Base-by-base conservation (phyloP, 164 flowering plant species). In the Protea cynaroides region DNA sequence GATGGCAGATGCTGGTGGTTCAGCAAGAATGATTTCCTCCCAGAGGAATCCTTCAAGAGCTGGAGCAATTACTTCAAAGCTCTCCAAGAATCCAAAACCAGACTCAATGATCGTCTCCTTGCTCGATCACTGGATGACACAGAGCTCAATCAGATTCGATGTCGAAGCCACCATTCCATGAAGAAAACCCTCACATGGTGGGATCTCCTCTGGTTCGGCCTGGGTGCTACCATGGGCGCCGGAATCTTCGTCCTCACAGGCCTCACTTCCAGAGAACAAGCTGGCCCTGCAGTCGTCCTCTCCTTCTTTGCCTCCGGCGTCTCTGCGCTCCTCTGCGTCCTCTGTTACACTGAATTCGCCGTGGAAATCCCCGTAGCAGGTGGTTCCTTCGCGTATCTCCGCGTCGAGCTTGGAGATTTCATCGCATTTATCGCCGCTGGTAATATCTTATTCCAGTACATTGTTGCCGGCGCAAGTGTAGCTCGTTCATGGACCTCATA, bases 371-470 rank as follows among this genome's bases (percentile, higher is more conserved):
- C 85, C 2, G 83, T 77, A 44, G 85, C 82, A 81, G 92, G 92
- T 29, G 87, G 94, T 4, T 86, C 95, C 44, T 88, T 86, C 56
- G 89, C 95, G 4, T 88, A 88, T 56, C 68, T 88, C 19, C 75
- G 95, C 29, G 88, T 88, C 56, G 95, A 88, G 78, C 75, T 86
- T 0, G 95, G 95, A 1, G 95, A 88, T 59, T 88, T 88, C 68
- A 44, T 88, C 62, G 95, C 95, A n/a, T 88, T 79, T 67, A 76
- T 87, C 4, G 88, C 90, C 0, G 93, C 93, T 13, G 93, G 90
- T 18, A 87, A 87, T 79, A 87, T 87, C 60, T 71, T 87, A 2
- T 74, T 87, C 4, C 88, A 87, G 74, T 83, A 79, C 36, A 73
- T 83, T 0, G 75, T 85, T 1, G 71, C 81, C 0, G 81, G 84